A percentile compares a stretch with the other conserved stretches of the same genome.
Evolutionary conservation across 768 basidiomycete genomes (phyloP).

Genomic region (Boletellus ananas): DNA sequence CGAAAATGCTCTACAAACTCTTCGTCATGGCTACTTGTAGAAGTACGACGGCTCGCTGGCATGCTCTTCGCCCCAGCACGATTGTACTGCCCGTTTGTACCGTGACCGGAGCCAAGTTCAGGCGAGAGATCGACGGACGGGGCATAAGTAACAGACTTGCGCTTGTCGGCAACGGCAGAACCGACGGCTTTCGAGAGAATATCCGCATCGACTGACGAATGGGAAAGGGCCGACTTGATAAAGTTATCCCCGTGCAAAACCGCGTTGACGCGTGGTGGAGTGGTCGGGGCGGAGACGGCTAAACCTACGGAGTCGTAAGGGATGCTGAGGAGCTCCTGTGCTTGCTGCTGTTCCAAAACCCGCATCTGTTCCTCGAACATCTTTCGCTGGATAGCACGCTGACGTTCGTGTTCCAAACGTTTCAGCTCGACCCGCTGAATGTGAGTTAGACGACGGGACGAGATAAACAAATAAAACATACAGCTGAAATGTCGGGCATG

Average conservation of each 20-base stretch:
- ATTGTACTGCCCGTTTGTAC: constrained; percentile 51
- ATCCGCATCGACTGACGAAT: constrained; percentile 57
- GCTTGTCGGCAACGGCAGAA: constrained; percentile 64
- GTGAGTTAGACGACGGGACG: constrained; percentile 2
- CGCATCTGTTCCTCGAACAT: constrained; percentile 98
- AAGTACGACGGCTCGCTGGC: constrained; percentile 88
- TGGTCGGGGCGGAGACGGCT: constrained; percentile 86
- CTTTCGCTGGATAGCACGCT: constrained; percentile 80
- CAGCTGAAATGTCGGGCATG: constrained; percentile 82
- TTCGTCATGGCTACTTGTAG: constrained; percentile 83
- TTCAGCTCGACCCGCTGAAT: constrained; percentile 82
- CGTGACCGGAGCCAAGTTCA: constrained; percentile 48
- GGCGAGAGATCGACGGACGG: constrained; percentile 73
- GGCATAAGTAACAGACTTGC: constrained; percentile 84
- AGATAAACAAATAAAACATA: constrained; percentile 38
- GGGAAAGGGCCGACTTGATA: constrained; percentile 41
- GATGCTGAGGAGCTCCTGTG: constrained; percentile 74
- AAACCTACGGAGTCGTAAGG: constrained; percentile 63
- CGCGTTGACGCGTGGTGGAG: constrained; percentile 76
- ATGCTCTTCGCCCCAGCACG: constrained; percentile 86
- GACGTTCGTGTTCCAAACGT: constrained; percentile 81
- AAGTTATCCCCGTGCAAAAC: constrained; percentile 57
- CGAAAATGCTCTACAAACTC: constrained; percentile 75
- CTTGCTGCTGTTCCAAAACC: constrained; percentile 86
- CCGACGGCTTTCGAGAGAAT: constrained; percentile 67